Evolutionary conservation across 2,329 filamentous ascomycete genomes (phyloP), one percentile per base, ranked within the genome.

Genomic region (Stenocarpella maydis): DNA sequence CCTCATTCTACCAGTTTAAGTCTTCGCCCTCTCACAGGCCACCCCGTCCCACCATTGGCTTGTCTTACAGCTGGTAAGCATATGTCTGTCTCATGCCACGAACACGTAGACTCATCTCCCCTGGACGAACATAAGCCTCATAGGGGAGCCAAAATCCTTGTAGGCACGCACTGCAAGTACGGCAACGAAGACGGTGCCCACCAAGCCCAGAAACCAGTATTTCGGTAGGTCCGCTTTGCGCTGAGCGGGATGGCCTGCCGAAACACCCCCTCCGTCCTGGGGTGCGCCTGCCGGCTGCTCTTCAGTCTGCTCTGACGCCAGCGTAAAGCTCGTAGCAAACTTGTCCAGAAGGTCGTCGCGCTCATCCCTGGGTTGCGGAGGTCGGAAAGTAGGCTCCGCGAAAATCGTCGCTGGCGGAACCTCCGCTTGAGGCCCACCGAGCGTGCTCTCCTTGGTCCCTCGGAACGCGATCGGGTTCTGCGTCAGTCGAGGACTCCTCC

Each of bases 381-480:
- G 87, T 77, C 89, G 90, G 78, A 90, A 87, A n/a, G 79, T 86
- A 2, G 88, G 88, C 55, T 88, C 86, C 69, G 88, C 85, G 65
- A 91, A 90, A 39, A 64, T 61, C 41, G 64, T 69, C 43, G 24
- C 70, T 5, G 54, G 60, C 10, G 52, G 68, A n/a, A 28, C 28
- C 4, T 67, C 54, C 64, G 68, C 53, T 65, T 74, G 26, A 19
- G 41, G 21, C 24, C 49, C 21, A 26, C 73, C 17, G 41, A 58
- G 39, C 34, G 58, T 60, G 63, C 68, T 54, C 54, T 72, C 70
- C n/a, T 72, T 71, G n/a, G 75, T 72, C 63, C 75, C 52, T 55
- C 76, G 76, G 89, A 90, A 75, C 88, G 87, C 67, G 85, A 84
- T 43, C 2, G 54, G 43, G 49, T 60, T 80, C 71, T 84, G 82